Conservation (phyloP, 2,329 filamentous ascomycete species). For the Calonectria ilicicola region DNA sequence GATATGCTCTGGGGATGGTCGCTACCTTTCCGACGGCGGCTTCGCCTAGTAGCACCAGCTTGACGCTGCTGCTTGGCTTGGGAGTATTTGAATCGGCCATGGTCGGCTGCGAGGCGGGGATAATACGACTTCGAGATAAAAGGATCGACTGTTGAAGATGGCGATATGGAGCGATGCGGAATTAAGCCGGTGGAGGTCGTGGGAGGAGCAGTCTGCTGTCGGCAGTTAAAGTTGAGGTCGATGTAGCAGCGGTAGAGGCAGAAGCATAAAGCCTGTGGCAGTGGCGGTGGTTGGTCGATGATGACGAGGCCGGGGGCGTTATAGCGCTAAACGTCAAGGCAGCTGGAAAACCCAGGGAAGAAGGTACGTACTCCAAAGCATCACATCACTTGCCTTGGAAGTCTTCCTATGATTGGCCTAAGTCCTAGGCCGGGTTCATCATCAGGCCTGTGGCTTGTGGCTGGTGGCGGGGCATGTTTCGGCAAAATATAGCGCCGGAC, state of each 20-base stretch:
- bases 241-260: conserved; percentile 27
- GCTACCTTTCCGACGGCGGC: conserved; percentile 97
- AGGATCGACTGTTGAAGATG: conserved; percentile 6
- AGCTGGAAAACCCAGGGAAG: conserved; percentile 25
- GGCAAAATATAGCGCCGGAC: conserved; percentile 26
- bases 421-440: background rate
- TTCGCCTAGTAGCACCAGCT: conserved; percentile 97
- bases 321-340: conserved; percentile 26
- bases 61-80: conserved; percentile 99
- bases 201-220: conserved; percentile 34
- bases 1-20: conserved; percentile 38
- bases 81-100: conserved; percentile 70
- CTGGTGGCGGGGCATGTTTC: conserved; percentile 27
- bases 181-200: conserved; percentile 24
- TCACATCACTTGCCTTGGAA: conserved; percentile 9
- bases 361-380: conserved; percentile 20
- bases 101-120: conserved; percentile 30
- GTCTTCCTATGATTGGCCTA: conserved; percentile 20
- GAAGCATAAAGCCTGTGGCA: conserved; percentile 27
- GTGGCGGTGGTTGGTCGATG: conserved; percentile 42
- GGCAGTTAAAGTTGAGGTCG: conserved; percentile 20
- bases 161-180: conserved; percentile 9
- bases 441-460: conserved; percentile 15
- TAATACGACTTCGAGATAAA: background rate
- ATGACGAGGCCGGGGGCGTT: conserved; percentile 42